Evolutionary conservation across 1,284 basidiomycete genomes (phyloP).

Genomic region (Grifola frondosa): DNA sequence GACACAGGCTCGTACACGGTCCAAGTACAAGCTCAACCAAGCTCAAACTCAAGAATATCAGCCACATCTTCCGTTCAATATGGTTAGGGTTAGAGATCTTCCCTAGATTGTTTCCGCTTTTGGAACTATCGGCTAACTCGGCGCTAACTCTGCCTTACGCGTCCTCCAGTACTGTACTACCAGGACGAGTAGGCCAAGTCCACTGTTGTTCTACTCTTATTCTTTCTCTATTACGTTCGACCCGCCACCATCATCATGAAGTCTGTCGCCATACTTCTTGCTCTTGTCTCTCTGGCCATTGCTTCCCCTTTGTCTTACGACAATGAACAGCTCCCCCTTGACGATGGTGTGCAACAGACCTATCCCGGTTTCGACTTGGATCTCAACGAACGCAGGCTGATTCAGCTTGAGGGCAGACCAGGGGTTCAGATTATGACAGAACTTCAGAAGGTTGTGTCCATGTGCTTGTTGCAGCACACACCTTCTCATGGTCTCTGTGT

Average conservation of each 20-base stretch:
- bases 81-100: no score
- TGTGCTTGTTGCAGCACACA: slow-evolving; percentile 2
- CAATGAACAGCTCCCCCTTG: slow-evolving; percentile 22
- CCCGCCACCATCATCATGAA: slow-evolving; percentile 43
- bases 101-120: no score
- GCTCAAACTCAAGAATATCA: no score
- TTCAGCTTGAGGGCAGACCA: slow-evolving; percentile 65
- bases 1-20: no score
- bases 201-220: slow-evolving; percentile 13
- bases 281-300: slow-evolving; percentile 29
- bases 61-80: no score
- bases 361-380: slow-evolving; percentile 56
- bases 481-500: slow-evolving; percentile 17
- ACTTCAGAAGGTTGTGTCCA: slow-evolving; percentile 65
- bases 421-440: slow-evolving; percentile 79
- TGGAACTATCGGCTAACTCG: no score
- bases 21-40: no score
- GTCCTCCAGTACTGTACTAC: no score
- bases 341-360: slow-evolving; percentile 12
- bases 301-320: slow-evolving; percentile 22
- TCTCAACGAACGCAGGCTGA: slow-evolving; percentile 68
- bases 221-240: slow-evolving; percentile 8
- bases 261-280: slow-evolving; percentile 41
- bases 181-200: no score
- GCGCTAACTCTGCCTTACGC: no score